Conservation (phyloP, 306 rosid genomes). For the Prunus padus region DNA sequence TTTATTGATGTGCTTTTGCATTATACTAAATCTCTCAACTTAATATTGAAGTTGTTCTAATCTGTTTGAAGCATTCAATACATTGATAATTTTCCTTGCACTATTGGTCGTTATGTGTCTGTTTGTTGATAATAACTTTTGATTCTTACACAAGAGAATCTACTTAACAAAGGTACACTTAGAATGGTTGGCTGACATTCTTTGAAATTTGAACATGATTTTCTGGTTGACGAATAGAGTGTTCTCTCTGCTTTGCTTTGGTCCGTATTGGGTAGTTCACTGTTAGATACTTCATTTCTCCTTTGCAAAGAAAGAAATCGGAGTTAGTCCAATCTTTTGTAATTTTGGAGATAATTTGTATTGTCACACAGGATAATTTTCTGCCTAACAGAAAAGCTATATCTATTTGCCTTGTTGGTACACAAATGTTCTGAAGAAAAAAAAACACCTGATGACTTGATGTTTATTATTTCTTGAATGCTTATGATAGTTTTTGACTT, state of each 20-base stretch:
- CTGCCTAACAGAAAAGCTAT: background rate
- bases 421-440: background rate
- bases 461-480: background rate
- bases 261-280: constrained; percentile 6
- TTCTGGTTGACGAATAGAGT: background rate
- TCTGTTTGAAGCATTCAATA: constrained; percentile 12
- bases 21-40: background rate
- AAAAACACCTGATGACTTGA: background rate
- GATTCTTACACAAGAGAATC: background rate
- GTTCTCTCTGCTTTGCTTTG: constrained; percentile 1
- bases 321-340: background rate
- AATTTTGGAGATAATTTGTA: background rate
- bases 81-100: background rate
- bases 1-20: background rate
- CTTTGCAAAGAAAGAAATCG: constrained; percentile 5
- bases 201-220: background rate
- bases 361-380: background rate
- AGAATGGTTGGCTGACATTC: background rate
- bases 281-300: constrained; percentile 4
- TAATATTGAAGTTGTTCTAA: background rate
- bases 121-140: background rate
- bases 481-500: constrained; percentile 28
- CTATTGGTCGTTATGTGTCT: background rate
- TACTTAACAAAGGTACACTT: background rate
- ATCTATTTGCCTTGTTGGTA: background rate